phyloP scores from a whole-genome alignment of 768 basidiomycete genomes.

The Mrakia hoshinonis region DNA sequence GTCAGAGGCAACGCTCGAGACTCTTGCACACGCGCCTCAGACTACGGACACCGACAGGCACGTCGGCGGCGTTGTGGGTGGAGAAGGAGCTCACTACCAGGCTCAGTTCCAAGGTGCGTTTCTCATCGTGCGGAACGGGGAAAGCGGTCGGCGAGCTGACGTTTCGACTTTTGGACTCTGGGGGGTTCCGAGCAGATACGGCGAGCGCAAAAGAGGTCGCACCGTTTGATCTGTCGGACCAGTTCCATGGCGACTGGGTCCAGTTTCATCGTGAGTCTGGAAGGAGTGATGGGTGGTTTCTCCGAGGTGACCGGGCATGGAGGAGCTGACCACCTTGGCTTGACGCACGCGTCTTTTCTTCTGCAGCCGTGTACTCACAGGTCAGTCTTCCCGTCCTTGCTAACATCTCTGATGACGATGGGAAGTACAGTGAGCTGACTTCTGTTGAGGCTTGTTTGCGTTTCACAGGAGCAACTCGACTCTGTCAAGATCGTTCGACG shows the following conservation, averaged over 20 bases:
- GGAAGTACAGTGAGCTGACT: not conserved
- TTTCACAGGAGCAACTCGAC: constrained; percentile 34
- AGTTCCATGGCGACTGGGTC: not conserved
- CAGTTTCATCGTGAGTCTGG: not conserved
- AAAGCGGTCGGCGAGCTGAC: not conserved
- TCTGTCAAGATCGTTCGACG: constrained; percentile 59
- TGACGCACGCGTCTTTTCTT: not conserved
- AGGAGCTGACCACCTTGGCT: not conserved
- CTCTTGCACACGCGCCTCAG: not conserved
- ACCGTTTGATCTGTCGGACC: not conserved
- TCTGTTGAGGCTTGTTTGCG: not conserved
- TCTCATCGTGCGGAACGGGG: too few species aligned
- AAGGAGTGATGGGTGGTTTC: too few species aligned
- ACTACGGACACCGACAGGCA: constrained; percentile 9
- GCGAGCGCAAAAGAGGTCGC: not conserved
- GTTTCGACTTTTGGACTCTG: not conserved
- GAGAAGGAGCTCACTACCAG: not conserved
- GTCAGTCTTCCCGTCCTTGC: not conserved
- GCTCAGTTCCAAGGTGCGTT: not conserved
- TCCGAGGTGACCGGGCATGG: too few species aligned
- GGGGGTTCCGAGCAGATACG: not conserved
- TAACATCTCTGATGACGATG: not conserved
- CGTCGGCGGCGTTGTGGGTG: not conserved
- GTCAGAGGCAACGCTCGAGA: not conserved
- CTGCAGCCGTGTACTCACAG: constrained; percentile 14